These are phyloP conservation scores for Metschnikowia cerradonensis DNA, from an alignment of 805 yeast genomes.

Conservation along the genomic window DNA sequence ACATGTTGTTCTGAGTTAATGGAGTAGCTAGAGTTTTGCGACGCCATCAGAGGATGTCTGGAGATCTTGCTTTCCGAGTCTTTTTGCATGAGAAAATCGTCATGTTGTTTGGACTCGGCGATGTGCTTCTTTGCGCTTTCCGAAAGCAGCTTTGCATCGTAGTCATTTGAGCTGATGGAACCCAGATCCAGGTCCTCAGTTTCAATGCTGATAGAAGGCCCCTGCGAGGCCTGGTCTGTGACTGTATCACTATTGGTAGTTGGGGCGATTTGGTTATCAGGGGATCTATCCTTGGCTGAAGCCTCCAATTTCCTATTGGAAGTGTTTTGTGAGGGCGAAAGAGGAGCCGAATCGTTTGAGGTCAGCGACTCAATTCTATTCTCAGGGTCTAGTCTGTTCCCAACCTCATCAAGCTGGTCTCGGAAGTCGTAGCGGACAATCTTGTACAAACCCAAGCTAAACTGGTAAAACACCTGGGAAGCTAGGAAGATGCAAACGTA, in stretches of 20 bases:
- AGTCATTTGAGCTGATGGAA: constrained; percentile 2
- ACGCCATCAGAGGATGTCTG: not conserved
- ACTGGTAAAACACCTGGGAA: constrained; percentile 61
- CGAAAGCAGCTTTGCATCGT: not conserved
- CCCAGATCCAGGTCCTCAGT: not conserved
- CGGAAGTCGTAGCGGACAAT: constrained; percentile 69
- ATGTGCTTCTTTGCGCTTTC: not conserved
- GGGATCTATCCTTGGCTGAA: not conserved
- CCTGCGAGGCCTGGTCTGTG: not conserved
- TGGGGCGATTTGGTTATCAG: not conserved
- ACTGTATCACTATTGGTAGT: not conserved
- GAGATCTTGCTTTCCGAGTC: constrained; percentile 9
- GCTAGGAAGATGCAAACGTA: constrained; percentile 75
- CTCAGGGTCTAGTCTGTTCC: not conserved
- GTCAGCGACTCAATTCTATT: not conserved
- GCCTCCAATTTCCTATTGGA: not conserved
- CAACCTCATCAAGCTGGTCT: constrained; percentile 22
- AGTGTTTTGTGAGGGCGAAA: not conserved
- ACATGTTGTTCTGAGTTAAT: not conserved
- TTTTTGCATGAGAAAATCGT: constrained; percentile 18
- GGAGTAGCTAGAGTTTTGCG: not conserved
- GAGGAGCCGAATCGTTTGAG: not conserved
- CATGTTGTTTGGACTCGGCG: constrained; percentile 17
- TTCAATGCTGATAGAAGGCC: not conserved
- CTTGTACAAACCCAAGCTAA: constrained; percentile 72